Percentiles rank a stretch among this genome's conserved stretches.
phyloP scores from a whole-genome alignment of 192 early-diverging fungal genomes.

The Entomortierella beljakovae region DNA sequence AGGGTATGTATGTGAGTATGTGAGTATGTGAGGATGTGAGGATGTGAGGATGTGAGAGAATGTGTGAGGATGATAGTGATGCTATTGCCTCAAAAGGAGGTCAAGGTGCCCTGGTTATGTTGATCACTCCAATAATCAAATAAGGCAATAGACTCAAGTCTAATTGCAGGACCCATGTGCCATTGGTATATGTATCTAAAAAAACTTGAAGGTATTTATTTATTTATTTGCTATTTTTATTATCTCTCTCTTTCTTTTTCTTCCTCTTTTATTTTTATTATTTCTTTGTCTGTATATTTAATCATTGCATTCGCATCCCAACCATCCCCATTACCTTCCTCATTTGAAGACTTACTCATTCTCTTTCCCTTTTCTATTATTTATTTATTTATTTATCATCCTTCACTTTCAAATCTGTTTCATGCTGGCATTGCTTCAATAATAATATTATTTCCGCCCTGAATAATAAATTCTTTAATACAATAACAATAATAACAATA shows the following conservation, averaged over 20 bases:
- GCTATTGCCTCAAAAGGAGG: no score
- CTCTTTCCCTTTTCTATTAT: not conserved
- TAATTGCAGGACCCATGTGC: no score
- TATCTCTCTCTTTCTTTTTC: constrained; percentile 3
- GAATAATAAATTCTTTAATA: not conserved
- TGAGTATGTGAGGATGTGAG: no score
- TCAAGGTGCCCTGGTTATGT: no score
- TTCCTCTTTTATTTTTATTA: constrained; percentile 4
- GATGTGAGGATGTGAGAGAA: no score
- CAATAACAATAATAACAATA: not conserved
- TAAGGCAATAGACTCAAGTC: no score
- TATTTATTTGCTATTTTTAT: not conserved
- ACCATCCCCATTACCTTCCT: constrained; percentile 5
- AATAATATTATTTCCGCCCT: not conserved
- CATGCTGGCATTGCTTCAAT: not conserved
- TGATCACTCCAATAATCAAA: no score
- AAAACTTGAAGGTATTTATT: no score
- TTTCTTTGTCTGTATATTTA: constrained; percentile 1
- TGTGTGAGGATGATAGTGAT: no score
- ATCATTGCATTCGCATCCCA: constrained; percentile 4
- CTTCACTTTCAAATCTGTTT: not conserved
- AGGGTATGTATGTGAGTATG: no score
- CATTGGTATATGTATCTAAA: not conserved
- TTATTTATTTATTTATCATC: not conserved
- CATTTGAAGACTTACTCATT: not conserved